Evolutionary conservation across 2,329 filamentous ascomycete genomes (phyloP).

Genomic region (Exophiala sp.): DNA sequence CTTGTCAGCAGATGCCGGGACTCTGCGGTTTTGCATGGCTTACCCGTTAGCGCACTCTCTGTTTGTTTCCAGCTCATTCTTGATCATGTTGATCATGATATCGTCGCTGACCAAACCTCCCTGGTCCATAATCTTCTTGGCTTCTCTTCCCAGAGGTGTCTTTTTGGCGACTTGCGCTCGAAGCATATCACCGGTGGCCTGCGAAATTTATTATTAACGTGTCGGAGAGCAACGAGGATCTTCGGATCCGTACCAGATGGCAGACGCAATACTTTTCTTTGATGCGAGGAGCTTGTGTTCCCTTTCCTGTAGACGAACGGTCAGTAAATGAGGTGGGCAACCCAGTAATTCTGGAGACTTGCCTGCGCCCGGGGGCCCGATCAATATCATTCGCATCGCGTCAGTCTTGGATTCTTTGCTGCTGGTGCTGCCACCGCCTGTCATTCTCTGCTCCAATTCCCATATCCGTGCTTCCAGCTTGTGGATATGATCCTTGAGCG

Average conservation of each 20-base stretch:
- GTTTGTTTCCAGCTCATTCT: slow-evolving; percentile 92
- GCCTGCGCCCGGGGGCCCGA: slow-evolving; percentile 97
- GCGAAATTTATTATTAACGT: slow-evolving; percentile 13
- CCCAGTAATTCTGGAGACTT: slow-evolving; percentile 38
- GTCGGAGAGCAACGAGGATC: background rate
- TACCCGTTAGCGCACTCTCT: slow-evolving; percentile 95
- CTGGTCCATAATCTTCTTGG: slow-evolving; percentile 99
- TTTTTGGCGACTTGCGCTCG: slow-evolving; percentile 97
- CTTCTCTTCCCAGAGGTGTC: slow-evolving; percentile 87
- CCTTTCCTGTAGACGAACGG: slow-evolving; percentile 69
- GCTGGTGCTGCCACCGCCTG: slow-evolving; percentile 49
- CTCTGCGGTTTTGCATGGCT: slow-evolving; percentile 27
- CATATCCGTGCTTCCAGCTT: slow-evolving; percentile 82
- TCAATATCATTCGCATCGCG: slow-evolving; percentile 91
- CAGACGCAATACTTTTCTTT: slow-evolving; percentile 98
- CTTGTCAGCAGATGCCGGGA: slow-evolving; percentile 9
- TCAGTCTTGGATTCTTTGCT: slow-evolving; percentile 52
- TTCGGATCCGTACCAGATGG: slow-evolving; percentile 69
- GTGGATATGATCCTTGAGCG: slow-evolving; percentile 78
- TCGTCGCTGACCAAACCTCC: slow-evolving; percentile 97
- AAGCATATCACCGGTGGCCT: slow-evolving; percentile 99
- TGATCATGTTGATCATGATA: slow-evolving; percentile 99
- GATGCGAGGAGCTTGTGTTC: slow-evolving; percentile 95
- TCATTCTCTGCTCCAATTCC: slow-evolving; percentile 73
- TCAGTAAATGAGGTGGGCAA: slow-evolving; percentile 5